These are phyloP conservation scores for Leccinum pellstonianum DNA, from an alignment of 768 basidiomycete species.

Conservation along the genomic window DNA sequence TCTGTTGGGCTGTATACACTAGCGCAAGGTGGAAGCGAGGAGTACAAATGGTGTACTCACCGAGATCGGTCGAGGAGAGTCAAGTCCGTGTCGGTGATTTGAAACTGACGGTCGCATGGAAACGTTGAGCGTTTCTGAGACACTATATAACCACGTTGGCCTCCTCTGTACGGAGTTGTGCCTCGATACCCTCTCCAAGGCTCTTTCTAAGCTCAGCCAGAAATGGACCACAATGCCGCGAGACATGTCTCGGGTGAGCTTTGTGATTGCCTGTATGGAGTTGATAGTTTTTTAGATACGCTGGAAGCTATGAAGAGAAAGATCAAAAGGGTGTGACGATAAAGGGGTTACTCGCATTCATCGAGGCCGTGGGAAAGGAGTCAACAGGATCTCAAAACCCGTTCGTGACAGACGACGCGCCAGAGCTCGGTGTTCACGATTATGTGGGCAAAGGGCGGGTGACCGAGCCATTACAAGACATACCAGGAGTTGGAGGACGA, in stretches of 20 bases:
- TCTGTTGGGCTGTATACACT: too few species aligned
- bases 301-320: conserved; percentile 84
- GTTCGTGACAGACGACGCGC: conserved; percentile 68
- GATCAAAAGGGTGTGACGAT: conserved; percentile 60
- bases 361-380: conserved; percentile 68
- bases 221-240: conserved; percentile 95
- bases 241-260: conserved; percentile 88
- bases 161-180: conserved; percentile 88
- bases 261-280: conserved; percentile 94
- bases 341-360: conserved; percentile 82
- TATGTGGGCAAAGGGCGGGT: conserved; percentile 69
- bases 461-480: conserved; percentile 63
- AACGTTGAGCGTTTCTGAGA: conserved; percentile 92
- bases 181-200: conserved; percentile 85
- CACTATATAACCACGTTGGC: conserved; percentile 85
- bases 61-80: conserved; percentile 90
- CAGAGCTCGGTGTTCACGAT: conserved; percentile 82
- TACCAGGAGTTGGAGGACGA: conserved; percentile 69
- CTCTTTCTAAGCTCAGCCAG: conserved; percentile 92
- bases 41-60: conserved; percentile 39
- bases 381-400: conserved; percentile 53
- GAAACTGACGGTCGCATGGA: conserved; percentile 96
- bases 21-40: not conserved
- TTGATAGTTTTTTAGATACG: conserved; percentile 89
- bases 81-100: conserved; percentile 62